Evolutionary conservation across 768 basidiomycete genomes (phyloP), one percentile per base, ranked within the genome.

Genomic region (Rubroboletus pulcherrimus): DNA sequence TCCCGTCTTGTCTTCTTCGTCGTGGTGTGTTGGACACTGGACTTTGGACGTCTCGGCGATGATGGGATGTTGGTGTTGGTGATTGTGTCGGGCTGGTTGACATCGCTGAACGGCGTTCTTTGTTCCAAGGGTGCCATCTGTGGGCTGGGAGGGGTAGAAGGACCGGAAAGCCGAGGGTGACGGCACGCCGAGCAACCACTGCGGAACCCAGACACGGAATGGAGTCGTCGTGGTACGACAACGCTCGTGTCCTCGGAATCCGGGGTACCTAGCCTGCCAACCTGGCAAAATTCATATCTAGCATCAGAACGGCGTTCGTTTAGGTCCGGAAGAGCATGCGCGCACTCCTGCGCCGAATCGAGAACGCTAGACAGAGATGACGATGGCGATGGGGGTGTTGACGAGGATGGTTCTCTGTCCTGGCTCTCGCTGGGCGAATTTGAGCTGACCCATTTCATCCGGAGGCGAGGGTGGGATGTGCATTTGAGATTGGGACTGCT

Each of bases 141-240:
- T 43, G 57, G 59, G 31, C 42, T 65, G 21, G 53, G 40, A n/a
- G 58, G 64, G 17, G 53, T 7, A 15, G 57, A 63, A 39, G 55
- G 37, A 39, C 42, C 39, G 10, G 60, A 60, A 19, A 54, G 15
- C 31, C 65, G 68, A 44, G 50, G 56, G 19, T 63, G 66, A 48
- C 60, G 63, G 58, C 67, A 70, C 11, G 67, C 66, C 7, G 57
- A 49, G 55, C 67, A 69, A 44, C 67, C 67, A 56, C 63, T 69
- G 6, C 67, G 68, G 60, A 70, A 69, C 53, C 49, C 62, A 24
- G 54, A 52, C 29, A 40, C 38, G 11, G 59, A 56, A 37, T 54
- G 54, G 19, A 34, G 44, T 52, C 58, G 57, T 50, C 40, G 47
- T 17, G 59, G 51, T 35, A 17, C 51, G 29, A 55, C 30, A 21